Evolutionary conservation across 2,329 filamentous ascomycete species (phyloP), one percentile per base, ranked within the genome.

Genomic region (Monosporascus ibericus): DNA sequence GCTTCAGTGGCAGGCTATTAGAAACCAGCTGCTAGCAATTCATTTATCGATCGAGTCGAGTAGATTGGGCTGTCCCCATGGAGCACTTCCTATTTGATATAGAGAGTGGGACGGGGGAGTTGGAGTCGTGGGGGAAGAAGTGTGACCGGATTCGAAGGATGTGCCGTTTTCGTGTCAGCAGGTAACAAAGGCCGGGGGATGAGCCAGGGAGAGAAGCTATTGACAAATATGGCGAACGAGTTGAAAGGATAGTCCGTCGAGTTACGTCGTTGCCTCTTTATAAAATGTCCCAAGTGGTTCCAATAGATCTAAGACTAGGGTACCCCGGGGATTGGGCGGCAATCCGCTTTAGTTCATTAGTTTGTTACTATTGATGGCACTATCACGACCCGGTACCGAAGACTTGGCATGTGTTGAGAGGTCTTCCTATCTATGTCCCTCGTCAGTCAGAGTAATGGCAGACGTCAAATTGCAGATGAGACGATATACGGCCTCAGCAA

Each of bases 51-150:
- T 48, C 36, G 34, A 25, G 36, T 20, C 15, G 8, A 34, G 8
- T n/a, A n/a, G 3, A 48, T 14, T 39, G n/a, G 47, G 8, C 20
- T 15, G 14, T 7, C 42, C 22, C 30, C 42, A 5, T 27, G 25
- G 34, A 37, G 39, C 42, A 44, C 39, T 48, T 55, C 40, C 42
- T 46, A 46, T 46, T 46, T 46, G 42, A 30, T 46, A 46, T 30
- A 46, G 24, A 25, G 24, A 18, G 42, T 46, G 42, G 42, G 42
- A 46, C 42, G 24, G 22, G 11, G 42, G 3, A 14, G 25, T 46
- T 46, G 42, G 42, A 27, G 42, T 27, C 42, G 42, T 30, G 42
- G 42, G 42, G 42, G 42, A 22, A 7, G 17, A 46, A 24, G 42
- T 25, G 42, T 25, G 42, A 20, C 39, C 20, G 8, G 39, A 24